Conservation (phyloP, 441 rosid genomes). For the Gossypium gossypioides region DNA sequence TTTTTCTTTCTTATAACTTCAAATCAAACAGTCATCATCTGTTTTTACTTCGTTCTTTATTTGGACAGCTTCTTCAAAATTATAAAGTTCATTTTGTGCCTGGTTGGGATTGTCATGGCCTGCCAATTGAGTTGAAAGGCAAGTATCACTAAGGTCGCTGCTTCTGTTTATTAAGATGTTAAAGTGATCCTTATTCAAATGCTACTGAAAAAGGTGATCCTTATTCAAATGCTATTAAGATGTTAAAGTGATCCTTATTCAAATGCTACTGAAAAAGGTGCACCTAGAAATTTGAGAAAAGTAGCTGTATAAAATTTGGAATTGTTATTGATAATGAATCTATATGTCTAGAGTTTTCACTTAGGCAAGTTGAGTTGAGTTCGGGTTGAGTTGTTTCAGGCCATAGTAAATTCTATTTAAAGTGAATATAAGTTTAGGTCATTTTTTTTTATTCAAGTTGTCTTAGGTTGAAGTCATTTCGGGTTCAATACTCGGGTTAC, state of each 20-base stretch:
- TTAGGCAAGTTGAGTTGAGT: neutral
- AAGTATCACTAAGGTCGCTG: constrained; percentile 26
- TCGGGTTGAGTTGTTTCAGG: neutral
- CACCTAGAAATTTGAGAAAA: neutral
- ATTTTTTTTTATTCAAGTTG: neutral
- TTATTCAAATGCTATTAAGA: too few species aligned
- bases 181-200: neutral
- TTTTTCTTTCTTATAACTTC: neutral
- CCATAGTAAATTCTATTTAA: neutral
- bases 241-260: neutral
- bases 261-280: neutral
- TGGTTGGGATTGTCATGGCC: constrained; percentile 99
- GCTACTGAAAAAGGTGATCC: neutral
- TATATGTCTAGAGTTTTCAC: neutral
- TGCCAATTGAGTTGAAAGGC: constrained; percentile 97
- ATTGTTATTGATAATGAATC: neutral
- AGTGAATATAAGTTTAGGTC: neutral
- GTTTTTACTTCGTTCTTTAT: constrained; percentile 14
- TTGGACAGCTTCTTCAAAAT: constrained; percentile 74
- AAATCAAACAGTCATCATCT: constrained; percentile 3
- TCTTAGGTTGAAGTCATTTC: neutral
- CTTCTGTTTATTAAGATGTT: neutral
- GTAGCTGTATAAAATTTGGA: neutral
- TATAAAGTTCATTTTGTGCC: constrained; percentile 79
- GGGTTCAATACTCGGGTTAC: neutral